Percentiles rank a stretch among this genome's conserved stretches.
Evolutionary conservation across 768 basidiomycete genomes (phyloP).

Genomic region (Tephrocybe sp.): DNA sequence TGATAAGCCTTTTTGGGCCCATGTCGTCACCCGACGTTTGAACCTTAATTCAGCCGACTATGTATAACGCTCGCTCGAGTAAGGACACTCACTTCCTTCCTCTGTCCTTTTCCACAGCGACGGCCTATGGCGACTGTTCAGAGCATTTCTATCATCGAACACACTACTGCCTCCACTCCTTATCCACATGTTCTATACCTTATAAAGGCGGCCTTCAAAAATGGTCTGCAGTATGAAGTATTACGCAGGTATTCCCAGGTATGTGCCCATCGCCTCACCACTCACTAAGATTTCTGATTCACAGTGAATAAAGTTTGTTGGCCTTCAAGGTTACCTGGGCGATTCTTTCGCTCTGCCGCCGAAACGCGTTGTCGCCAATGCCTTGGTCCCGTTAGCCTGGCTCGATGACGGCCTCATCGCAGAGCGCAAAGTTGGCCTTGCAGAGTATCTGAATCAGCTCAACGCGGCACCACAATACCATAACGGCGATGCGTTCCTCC

Average conservation of each 20-base stretch:
- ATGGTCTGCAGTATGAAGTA: slow-evolving; percentile 30
- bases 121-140: slow-evolving; percentile 9
- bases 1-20: slow-evolving; percentile 9
- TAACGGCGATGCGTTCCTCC: slow-evolving; percentile 26
- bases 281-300: neutral
- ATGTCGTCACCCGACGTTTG: neutral
- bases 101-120: neutral
- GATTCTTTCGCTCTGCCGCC: slow-evolving; percentile 34
- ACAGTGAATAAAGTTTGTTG: slow-evolving; percentile 25
- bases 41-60: slow-evolving; percentile 5
- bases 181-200: slow-evolving; percentile 48
- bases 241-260: slow-evolving; percentile 49
- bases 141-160: slow-evolving; percentile 33
- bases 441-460: slow-evolving; percentile 36
- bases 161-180: slow-evolving; percentile 47
- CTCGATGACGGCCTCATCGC: slow-evolving; percentile 42
- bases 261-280: slow-evolving; percentile 2
- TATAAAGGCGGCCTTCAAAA: slow-evolving; percentile 31
- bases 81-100: neutral
- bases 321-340: slow-evolving; percentile 18
- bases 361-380: slow-evolving; percentile 40
- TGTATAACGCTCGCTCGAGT: neutral
- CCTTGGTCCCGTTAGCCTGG: slow-evolving; percentile 46
- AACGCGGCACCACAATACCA: slow-evolving; percentile 27
- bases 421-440: slow-evolving; percentile 43